phyloP scores from a whole-genome alignment of 768 basidiomycete species.

The Mycena galericulata region DNA sequence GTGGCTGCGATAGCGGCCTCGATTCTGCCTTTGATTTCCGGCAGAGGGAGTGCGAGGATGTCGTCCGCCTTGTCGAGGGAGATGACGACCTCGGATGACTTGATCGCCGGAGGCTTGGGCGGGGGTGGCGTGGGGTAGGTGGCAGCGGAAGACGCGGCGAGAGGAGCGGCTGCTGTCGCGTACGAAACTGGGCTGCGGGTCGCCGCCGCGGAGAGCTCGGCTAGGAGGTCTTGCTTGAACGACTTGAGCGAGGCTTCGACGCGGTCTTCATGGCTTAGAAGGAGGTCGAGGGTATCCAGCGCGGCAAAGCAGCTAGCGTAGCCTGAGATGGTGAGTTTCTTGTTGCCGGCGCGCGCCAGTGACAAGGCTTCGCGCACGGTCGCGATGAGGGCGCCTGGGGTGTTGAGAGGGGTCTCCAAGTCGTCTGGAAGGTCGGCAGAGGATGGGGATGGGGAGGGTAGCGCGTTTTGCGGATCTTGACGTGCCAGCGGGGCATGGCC shows the following conservation, averaged over 20 bases:
- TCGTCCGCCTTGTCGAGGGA: not conserved
- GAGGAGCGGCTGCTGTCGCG: not conserved
- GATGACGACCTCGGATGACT: not conserved
- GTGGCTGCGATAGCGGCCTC: not conserved
- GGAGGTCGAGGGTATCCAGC: not conserved
- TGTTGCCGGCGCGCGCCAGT: no score
- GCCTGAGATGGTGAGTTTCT: not conserved
- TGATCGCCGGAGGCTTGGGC: no score
- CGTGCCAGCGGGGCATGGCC: slow-evolving; percentile 3
- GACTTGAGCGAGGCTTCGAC: not conserved
- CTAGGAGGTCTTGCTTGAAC: not conserved
- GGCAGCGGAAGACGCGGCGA: not conserved
- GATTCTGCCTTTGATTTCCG: slow-evolving; percentile 6
- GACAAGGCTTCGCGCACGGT: no score
- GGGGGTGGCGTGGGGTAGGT: not conserved
- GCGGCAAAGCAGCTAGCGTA: not conserved
- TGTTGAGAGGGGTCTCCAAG: not conserved
- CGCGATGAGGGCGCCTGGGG: not conserved
- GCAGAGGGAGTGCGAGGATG: not conserved
- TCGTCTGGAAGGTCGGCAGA: not conserved
- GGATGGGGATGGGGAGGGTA: slow-evolving; percentile 4
- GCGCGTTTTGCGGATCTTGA: not conserved
- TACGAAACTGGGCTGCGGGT: not conserved
- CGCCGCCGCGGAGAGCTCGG: not conserved
- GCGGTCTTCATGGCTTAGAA: not conserved